Conservation (phyloP, 331 rosid genomes). For the Stylosanthes scabra region DNA sequence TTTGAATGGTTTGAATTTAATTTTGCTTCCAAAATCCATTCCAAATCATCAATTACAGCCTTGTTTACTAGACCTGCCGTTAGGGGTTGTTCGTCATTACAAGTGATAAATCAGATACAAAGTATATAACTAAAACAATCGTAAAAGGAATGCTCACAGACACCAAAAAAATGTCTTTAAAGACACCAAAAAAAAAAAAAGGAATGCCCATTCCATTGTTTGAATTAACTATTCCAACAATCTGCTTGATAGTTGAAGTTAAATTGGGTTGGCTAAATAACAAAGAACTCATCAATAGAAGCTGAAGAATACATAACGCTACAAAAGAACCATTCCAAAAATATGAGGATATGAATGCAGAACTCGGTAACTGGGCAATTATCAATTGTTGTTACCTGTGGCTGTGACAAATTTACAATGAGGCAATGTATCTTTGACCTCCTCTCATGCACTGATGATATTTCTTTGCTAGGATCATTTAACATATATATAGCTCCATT, state of each 20-base stretch:
- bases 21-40: no score
- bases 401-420: constrained; percentile 30
- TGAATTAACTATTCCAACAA: constrained; percentile 18
- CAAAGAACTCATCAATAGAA: background rate
- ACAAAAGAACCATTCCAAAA: constrained; percentile 22
- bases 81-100: no score
- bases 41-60: no score
- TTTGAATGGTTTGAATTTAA: no score
- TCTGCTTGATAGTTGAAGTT: background rate
- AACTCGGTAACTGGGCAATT: background rate
- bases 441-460: background rate
- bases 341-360: constrained; percentile 8
- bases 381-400: background rate
- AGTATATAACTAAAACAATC: no score
- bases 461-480: constrained; percentile 2
- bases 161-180: no score
- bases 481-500: constrained; percentile 15
- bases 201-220: constrained; percentile 5
- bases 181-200: no score
- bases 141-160: no score
- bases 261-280: constrained; percentile 8
- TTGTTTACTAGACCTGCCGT: no score
- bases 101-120: no score
- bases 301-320: background rate
- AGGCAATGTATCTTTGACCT: background rate